Percentiles rank a stretch among this genome's conserved stretches.
phyloP scores from a whole-genome alignment of 306 rosid species.

The Vachellia collinsii region DNA sequence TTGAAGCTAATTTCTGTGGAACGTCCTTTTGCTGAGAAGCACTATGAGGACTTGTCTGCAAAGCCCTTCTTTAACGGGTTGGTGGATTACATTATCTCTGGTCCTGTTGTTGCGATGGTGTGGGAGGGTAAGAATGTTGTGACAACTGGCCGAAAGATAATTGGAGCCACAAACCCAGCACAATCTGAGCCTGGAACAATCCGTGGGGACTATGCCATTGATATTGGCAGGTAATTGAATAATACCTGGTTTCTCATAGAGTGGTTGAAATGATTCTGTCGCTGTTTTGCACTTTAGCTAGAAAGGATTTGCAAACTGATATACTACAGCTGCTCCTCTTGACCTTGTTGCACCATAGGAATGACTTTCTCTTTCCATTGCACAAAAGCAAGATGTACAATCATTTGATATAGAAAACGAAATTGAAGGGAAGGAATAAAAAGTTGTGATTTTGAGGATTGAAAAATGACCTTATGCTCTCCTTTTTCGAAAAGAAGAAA shows the following conservation, averaged over 20 bases:
- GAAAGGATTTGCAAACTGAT: not conserved
- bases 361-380: not conserved
- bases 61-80: conserved; percentile 88
- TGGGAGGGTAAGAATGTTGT: conserved; percentile 97
- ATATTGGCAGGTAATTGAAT: conserved; percentile 74
- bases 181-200: conserved; percentile 91
- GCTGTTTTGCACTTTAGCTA: not conserved
- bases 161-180: conserved; percentile 92
- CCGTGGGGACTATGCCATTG: conserved; percentile 90
- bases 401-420: not conserved
- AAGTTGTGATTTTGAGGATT: not conserved
- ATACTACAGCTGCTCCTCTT: not conserved
- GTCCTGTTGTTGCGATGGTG: conserved; percentile 94
- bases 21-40: conserved; percentile 83
- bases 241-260: not conserved
- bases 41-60: conserved; percentile 84
- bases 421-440: not conserved
- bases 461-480: not conserved
- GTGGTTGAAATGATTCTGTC: not conserved
- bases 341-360: not conserved
- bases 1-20: conserved; percentile 81
- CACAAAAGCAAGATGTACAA: not conserved
- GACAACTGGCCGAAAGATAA: conserved; percentile 77
- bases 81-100: conserved; percentile 88
- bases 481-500: not conserved